phyloP scores from a whole-genome alignment of 1,284 basidiomycete species.

The Melampsora medusae region DNA sequence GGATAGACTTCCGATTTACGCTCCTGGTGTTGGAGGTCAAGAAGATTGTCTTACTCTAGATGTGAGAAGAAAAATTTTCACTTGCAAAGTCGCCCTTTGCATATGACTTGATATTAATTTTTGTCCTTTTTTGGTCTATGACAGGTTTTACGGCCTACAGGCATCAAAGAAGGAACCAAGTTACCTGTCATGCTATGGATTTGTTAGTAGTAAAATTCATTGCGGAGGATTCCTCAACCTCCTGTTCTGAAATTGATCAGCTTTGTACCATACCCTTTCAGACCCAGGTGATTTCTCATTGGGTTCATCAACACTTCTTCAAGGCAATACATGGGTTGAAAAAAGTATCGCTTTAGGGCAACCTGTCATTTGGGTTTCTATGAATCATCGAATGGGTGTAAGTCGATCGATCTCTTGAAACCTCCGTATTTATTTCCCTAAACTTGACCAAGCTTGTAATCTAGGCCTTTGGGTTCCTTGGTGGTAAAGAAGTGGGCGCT shows the following conservation, averaged over 20 bases:
- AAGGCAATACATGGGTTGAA: not conserved
- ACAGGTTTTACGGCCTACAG: not conserved
- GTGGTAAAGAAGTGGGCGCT: conserved; percentile 59
- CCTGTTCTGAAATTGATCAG: not conserved
- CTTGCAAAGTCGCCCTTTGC: not conserved
- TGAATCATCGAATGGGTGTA: not conserved
- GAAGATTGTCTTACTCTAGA: conserved; percentile 1
- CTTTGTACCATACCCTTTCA: not conserved
- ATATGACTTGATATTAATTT: too few species aligned
- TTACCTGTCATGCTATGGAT: too few species aligned
- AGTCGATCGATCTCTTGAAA: too few species aligned
- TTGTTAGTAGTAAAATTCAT: too few species aligned
- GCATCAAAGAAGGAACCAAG: not conserved
- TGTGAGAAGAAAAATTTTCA: not conserved
- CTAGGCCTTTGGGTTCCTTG: conserved; percentile 59
- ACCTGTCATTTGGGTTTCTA: not conserved
- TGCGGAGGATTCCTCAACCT: too few species aligned
- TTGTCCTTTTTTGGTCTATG: not conserved
- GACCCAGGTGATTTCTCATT: not conserved
- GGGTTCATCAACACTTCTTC: not conserved
- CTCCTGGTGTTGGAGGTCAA: not conserved
- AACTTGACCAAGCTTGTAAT: too few species aligned
- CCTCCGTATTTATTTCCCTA: too few species aligned
- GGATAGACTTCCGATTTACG: not conserved
- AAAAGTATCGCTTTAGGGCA: not conserved